Evolutionary conservation across 345 rosid species (phyloP).

Genomic region (Luvunga scandens): DNA sequence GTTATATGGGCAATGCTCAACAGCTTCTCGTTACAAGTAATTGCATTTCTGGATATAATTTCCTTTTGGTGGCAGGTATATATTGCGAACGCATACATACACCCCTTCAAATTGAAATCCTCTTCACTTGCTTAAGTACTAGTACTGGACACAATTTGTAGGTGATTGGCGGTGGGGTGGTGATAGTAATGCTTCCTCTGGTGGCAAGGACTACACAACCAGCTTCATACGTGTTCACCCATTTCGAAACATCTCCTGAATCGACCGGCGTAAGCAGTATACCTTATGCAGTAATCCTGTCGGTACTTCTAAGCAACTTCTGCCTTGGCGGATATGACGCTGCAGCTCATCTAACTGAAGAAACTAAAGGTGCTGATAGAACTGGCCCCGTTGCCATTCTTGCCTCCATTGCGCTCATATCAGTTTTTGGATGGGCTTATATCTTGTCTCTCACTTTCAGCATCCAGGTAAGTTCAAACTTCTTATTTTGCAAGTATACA

Average conservation of each 20-base stretch:
- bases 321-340: conserved; percentile 58
- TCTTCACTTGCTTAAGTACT: background rate
- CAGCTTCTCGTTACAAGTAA: conserved; percentile 53
- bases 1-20: conserved; percentile 64
- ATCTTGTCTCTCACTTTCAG: conserved; percentile 64
- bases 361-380: conserved; percentile 61
- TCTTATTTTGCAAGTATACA: background rate
- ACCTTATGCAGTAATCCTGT: conserved; percentile 50
- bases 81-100: background rate
- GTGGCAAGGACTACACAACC: conserved; percentile 47
- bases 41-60: conserved; percentile 57
- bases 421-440: conserved; percentile 61
- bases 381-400: conserved; percentile 67
- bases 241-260: conserved; percentile 39
- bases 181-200: conserved; percentile 52
- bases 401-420: conserved; percentile 52
- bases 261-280: conserved; percentile 53
- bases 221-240: conserved; percentile 52
- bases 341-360: conserved; percentile 70
- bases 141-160: background rate
- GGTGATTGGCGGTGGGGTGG: conserved; percentile 17
- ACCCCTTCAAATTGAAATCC: background rate
- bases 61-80: conserved; percentile 76
- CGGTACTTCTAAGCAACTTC: conserved; percentile 58
- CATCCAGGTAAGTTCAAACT: conserved; percentile 35